Conservation (phyloP, 2,329 filamentous ascomycete genomes). For the Exophiala lecanii-corni region DNA sequence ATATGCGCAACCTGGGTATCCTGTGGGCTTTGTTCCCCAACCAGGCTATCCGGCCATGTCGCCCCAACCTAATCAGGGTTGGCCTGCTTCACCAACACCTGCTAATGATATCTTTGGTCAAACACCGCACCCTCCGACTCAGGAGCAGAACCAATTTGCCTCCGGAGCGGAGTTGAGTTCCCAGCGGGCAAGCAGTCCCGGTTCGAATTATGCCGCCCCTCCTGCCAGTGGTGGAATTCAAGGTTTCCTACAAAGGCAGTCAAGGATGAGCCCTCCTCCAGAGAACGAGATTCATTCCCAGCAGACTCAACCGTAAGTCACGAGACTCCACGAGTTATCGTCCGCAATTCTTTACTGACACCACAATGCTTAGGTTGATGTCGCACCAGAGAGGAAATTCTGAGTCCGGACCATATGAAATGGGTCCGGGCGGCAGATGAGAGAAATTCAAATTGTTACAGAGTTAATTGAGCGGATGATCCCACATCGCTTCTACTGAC, state of each 20-base stretch:
- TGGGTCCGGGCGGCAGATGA: neutral
- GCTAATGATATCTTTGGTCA: conserved; percentile 11
- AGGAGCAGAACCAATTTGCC: neutral
- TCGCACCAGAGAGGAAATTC: neutral
- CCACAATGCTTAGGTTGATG: conserved; percentile 1
- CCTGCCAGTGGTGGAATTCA: conserved; percentile 6
- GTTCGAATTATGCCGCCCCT: conserved; percentile 1
- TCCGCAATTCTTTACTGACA: neutral
- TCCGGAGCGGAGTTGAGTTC: neutral
- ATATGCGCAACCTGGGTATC: conserved; percentile 1
- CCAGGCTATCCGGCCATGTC: neutral
- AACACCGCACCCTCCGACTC: neutral
- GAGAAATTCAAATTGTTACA: too few species aligned
- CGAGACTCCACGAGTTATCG: neutral
- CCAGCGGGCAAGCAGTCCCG: conserved; percentile 10
- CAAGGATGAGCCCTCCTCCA: conserved; percentile 10
- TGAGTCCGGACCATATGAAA: conserved; percentile 1
- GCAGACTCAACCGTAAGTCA: neutral
- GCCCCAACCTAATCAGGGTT: conserved; percentile 1
- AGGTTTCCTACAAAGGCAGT: conserved; percentile 12
- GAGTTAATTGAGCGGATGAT: too few species aligned
- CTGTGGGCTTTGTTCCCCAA: conserved; percentile 1
- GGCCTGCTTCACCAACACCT: conserved; percentile 2
- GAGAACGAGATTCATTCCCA: conserved; percentile 5
- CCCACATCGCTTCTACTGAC: too few species aligned